Conservation (phyloP, 73 alveolate genomes). For the Urostyla sp. region DNA sequence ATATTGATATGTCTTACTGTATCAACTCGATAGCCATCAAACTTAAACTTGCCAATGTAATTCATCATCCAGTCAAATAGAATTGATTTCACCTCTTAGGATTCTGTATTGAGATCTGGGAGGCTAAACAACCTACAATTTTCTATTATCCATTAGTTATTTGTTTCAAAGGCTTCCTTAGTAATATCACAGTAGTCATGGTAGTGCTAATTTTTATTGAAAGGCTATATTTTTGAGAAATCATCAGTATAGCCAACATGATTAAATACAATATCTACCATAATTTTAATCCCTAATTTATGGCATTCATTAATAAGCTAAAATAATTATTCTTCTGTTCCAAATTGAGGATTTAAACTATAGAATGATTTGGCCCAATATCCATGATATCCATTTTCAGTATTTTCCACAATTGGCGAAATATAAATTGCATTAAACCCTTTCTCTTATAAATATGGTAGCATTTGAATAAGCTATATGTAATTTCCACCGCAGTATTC, state of each 20-base stretch:
- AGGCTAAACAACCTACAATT: slow-evolving; percentile 69
- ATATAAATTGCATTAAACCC: slow-evolving; percentile 93
- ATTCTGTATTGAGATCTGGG: slow-evolving; percentile 74
- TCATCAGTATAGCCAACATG: slow-evolving; percentile 81
- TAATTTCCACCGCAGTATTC: slow-evolving; percentile 91
- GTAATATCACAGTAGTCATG: slow-evolving; percentile 64
- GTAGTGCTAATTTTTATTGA: slow-evolving; percentile 50
- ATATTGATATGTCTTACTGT: slow-evolving; percentile 71
- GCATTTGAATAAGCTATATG: slow-evolving; percentile 65
- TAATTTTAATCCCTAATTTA: slow-evolving; percentile 75
- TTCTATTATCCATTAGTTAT: slow-evolving; percentile 57
- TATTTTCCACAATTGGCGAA: slow-evolving; percentile 88
- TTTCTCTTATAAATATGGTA: slow-evolving; percentile 78
- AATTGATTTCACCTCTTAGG: slow-evolving; percentile 59
- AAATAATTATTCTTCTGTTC: slow-evolving; percentile 80
- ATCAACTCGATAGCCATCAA: slow-evolving; percentile 88
- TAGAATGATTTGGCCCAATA: slow-evolving; percentile 86
- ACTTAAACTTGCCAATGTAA: slow-evolving; percentile 61
- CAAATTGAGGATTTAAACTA: slow-evolving; percentile 84
- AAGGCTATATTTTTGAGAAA: slow-evolving; percentile 73
- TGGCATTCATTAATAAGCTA: slow-evolving; percentile 74
- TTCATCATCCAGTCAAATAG: slow-evolving; percentile 71
- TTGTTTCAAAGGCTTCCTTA: slow-evolving; percentile 24
- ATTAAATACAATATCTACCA: slow-evolving; percentile 93
- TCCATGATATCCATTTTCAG: slow-evolving; percentile 84